A percentile compares a stretch with the other conserved stretches of the same genome.
These are phyloP conservation scores for Hyaloscypha finlandica DNA, from an alignment of 495 filamentous ascomycete genomes.

Conservation along the genomic window DNA sequence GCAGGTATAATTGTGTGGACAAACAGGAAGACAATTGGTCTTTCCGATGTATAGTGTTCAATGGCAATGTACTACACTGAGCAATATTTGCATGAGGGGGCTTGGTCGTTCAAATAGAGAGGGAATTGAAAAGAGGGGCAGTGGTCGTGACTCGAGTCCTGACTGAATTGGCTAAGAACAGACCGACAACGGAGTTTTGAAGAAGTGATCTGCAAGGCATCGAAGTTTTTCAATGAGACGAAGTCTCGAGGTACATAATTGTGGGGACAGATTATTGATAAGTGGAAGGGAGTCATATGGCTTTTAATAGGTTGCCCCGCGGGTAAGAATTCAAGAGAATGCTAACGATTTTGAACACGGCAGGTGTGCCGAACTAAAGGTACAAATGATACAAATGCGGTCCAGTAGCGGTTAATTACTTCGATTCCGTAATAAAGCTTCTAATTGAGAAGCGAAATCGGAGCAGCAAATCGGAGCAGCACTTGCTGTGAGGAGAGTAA, in stretches of 20 bases:
- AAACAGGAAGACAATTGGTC: background rate
- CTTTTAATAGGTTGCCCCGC: background rate
- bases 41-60: background rate
- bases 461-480: background rate
- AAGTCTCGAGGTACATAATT: background rate
- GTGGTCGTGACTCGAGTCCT: background rate
- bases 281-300: background rate
- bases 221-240: background rate
- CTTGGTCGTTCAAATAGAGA: constrained; percentile 11
- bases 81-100: background rate
- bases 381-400: background rate
- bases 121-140: background rate
- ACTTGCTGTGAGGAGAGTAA: background rate
- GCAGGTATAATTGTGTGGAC: background rate
- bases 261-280: background rate
- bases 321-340: background rate
- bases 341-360: background rate
- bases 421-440: background rate
- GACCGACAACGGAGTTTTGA: constrained; percentile 6
- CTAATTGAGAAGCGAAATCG: background rate
- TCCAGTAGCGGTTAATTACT: background rate
- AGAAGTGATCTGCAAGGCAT: constrained; percentile 11
- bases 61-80: constrained; percentile 9
- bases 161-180: constrained; percentile 7
- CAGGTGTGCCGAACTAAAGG: background rate